Evolutionary conservation across 2,329 filamentous ascomycete species (phyloP), one percentile per base, ranked within the genome.

Genomic region (Colletotrichum sp.): DNA sequence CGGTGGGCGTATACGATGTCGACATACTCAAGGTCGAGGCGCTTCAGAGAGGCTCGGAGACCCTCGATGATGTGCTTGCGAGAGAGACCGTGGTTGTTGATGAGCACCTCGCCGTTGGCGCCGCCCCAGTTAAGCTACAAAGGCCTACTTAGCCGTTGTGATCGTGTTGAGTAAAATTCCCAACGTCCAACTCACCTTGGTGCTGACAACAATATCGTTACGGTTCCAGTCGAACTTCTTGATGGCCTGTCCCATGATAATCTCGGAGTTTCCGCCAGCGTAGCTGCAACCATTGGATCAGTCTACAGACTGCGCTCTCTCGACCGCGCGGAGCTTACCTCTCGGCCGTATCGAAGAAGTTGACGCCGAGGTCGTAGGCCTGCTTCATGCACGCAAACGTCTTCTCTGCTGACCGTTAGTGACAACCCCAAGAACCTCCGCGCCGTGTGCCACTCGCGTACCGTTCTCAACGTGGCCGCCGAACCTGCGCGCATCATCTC

Each of bases 1-100:
- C 93, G 89, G 83, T 95, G 93, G 2, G 93, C 93, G 80, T 93
- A 94, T 75, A 95, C 88, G 39, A 95, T 85, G 80, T 95, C 93
- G 63, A 95, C 93, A 78, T 93, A 93, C 69, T 88, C 85, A 59
- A 92, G 86, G 44, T 86, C 85, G 18, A 93, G 86, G 22, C 92
- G 89, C 76, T 89, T 82, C 13, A 95, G 86, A 0, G 90, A 91
- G 15, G 87, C 87, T 39, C 89, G 86, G 48, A 92, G 86, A 16
- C 90, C 90, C 84, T 93, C 92, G 78, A 93, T 86, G 67, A 92
- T 87, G 83, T 92, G 89, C 81, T 93, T 92, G 76, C 92, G 87
- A 13, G 89, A 91, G 52, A 93, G 86, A 28, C 90, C 91, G 68
- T 87, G 84, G 82, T 92, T 91, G 84, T 92, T 93, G 80, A 93